Evolutionary conservation across 2,329 filamentous ascomycete genomes (phyloP), one percentile per base, ranked within the genome.

Genomic region (Podosphaera fusca): DNA sequence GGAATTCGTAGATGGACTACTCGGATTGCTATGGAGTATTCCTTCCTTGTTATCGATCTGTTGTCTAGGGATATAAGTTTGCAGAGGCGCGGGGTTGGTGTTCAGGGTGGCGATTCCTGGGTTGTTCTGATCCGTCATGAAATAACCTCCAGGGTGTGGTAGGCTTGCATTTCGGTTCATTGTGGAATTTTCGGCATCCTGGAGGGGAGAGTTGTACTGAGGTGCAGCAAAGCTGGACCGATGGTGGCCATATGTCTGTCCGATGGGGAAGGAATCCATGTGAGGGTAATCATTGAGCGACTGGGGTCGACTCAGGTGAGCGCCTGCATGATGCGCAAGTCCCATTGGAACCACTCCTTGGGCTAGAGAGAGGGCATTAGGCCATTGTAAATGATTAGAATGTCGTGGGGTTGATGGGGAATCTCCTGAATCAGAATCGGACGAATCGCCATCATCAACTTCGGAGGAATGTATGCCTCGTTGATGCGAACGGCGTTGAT

Each of bases 71-170:
- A 77, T 75, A 66, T 78, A 78, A 4, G 60, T 66, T 58, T 74
- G 69, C 5, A 71, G 67, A n/a, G 72, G 70, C 53, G 78, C 68
- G 5, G 71, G 63, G 60, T 72, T 73, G 9, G 76, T 73, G 67
- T 76, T 78, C 73, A 81, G 76, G 10, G 77, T 81, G 36, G 77
- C 78, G 4, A 82, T 75, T 10, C 75, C 77, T 8, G 79, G 78
- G 62, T 81, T 81, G 64, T 72, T 74, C 61, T 80, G 76, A 58
- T 82, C 79, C 0, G 79, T 75, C 35, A 81, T 72, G 62, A 80
- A 83, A 52, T 67, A 68, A 14, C 64, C 64, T 12, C 65, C 58
- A 42, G 66, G 63, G 8, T 61, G 57, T 7, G 66, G 64, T n/a
- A 66, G 61, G 56, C 61, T 65, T 12, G 64, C 61, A n/a, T 61